Evolutionary conservation across 257 asterid species (phyloP).

Genomic region (Solanum bulbocastanum): DNA sequence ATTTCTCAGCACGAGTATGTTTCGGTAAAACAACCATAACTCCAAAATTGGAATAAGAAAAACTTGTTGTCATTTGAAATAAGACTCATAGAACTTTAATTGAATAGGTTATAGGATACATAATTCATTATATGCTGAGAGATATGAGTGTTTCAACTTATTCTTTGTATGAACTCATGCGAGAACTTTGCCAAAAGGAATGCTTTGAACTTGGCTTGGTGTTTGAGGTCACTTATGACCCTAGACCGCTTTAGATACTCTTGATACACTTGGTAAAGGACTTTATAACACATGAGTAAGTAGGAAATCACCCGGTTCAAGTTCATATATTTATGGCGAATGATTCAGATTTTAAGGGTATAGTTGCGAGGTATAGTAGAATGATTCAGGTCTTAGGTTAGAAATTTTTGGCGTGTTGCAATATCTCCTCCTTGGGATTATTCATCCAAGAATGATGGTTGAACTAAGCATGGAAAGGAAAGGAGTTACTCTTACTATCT

Average conservation of each 20-base stretch:
- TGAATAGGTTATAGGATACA: background rate
- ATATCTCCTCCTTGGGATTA: background rate
- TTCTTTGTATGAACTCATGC: background rate
- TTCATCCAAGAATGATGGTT: background rate
- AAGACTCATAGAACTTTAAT: no score
- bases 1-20: no score
- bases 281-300: background rate
- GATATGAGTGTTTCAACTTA: background rate
- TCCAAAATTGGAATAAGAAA: no score
- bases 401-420: background rate
- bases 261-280: no score
- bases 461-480: background rate
- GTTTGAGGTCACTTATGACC: background rate
- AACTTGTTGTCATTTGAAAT: no score
- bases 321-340: no score
- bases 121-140: background rate
- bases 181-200: background rate
- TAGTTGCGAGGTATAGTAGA: background rate
- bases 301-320: background rate
- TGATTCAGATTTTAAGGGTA: background rate
- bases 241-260: background rate
- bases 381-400: background rate
- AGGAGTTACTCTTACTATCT: background rate
- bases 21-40: no score
- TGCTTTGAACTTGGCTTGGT: background rate